Conservation (phyloP, 2,329 filamentous ascomycete genomes). For the Aspergillus japonicus region DNA sequence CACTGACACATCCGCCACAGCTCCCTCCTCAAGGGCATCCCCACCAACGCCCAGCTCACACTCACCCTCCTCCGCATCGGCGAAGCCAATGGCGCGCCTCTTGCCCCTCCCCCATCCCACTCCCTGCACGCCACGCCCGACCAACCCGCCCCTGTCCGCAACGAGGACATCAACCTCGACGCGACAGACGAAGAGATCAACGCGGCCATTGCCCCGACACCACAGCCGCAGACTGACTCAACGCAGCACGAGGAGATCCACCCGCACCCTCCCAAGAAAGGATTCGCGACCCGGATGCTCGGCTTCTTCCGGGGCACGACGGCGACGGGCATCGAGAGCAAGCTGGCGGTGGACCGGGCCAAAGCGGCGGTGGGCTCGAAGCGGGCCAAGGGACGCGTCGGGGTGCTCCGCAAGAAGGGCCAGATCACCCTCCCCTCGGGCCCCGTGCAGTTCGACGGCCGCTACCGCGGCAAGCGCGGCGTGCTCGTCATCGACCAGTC, state of each 20-base stretch:
- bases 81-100: constrained; percentile 74
- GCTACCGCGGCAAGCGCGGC: constrained; percentile 69
- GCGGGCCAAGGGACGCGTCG: constrained; percentile 66
- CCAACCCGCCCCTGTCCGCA: constrained; percentile 52
- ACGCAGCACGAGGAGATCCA: not conserved
- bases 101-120: constrained; percentile 60
- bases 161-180: constrained; percentile 58
- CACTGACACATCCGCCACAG: constrained; percentile 30
- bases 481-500: constrained; percentile 62
- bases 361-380: constrained; percentile 62
- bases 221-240: constrained; percentile 33
- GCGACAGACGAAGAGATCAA: constrained; percentile 66
- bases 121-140: constrained; percentile 48
- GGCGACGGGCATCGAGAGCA: constrained; percentile 70
- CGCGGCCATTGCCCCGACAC: constrained; percentile 57
- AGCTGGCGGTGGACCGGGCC: constrained; percentile 68
- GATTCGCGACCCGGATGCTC: constrained; percentile 52
- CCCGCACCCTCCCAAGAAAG: constrained; percentile 26
- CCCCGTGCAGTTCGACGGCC: constrained; percentile 72
- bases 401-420: constrained; percentile 59
- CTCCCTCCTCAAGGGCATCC: constrained; percentile 75
- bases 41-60: constrained; percentile 81
- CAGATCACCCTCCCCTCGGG: constrained; percentile 53
- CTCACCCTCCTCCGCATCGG: constrained; percentile 78
- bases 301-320: constrained; percentile 67